Evolutionary conservation across 1,284 basidiomycete species (phyloP).

Genomic region (Apiotrichum siamense): DNA sequence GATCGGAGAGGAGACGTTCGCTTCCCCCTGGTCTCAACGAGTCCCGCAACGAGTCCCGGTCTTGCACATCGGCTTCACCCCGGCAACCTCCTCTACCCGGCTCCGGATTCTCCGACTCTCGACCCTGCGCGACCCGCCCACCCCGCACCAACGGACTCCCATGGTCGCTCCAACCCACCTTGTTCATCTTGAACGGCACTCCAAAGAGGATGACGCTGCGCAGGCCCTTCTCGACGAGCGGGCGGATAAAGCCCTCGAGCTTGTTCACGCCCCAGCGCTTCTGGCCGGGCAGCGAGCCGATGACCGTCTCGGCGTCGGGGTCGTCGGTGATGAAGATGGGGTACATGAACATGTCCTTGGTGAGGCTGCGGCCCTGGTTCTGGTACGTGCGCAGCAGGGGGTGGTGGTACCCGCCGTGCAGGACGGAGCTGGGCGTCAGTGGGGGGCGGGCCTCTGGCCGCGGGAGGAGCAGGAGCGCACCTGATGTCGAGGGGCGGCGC

Average conservation of each 20-base stretch:
- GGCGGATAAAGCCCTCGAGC: constrained; percentile 78
- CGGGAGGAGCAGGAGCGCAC: constrained; percentile 14
- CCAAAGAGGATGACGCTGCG: constrained; percentile 93
- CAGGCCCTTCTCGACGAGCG: constrained; percentile 83
- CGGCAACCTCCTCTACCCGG: not conserved
- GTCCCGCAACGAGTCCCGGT: not conserved
- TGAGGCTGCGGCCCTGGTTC: constrained; percentile 59
- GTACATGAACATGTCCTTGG: constrained; percentile 93
- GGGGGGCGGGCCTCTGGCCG: too few species aligned
- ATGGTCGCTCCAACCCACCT: constrained; percentile 54
- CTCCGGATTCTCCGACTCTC: too few species aligned
- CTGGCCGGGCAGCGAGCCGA: constrained; percentile 74
- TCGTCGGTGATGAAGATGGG: constrained; percentile 95
- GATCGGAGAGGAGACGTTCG: too few species aligned
- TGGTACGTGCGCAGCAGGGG: constrained; percentile 82
- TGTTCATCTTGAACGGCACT: constrained; percentile 75
- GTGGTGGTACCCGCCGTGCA: constrained; percentile 90
- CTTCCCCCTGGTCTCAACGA: not conserved
- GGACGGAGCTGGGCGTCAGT: constrained; percentile 56
- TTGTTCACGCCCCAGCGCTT: constrained; percentile 90
- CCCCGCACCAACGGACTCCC: too few species aligned
- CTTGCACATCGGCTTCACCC: not conserved
- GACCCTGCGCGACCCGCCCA: too few species aligned
- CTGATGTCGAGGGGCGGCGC: constrained; percentile 33
- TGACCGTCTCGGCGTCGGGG: constrained; percentile 69